Evolutionary conservation across 1,284 basidiomycete species (phyloP).

Genomic region (Grifola frondosa): DNA sequence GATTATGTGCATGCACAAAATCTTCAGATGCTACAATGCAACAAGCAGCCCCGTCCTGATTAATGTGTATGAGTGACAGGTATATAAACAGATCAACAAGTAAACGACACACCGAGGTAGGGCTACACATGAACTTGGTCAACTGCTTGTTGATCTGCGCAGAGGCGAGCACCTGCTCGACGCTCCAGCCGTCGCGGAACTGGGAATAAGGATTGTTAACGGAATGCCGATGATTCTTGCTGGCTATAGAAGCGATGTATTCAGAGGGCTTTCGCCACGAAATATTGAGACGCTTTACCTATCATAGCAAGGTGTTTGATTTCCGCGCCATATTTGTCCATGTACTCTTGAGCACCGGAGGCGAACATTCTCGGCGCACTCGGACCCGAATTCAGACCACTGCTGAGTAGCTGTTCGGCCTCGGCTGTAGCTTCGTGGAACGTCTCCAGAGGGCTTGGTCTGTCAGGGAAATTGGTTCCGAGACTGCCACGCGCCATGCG

Average conservation of each 20-base stretch:
- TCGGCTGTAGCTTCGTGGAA: slow-evolving; percentile 46
- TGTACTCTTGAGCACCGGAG: slow-evolving; percentile 80
- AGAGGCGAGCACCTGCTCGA: slow-evolving; percentile 66
- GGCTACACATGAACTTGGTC: slow-evolving; percentile 87
- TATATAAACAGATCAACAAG: neutral
- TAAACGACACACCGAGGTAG: slow-evolving; percentile 58
- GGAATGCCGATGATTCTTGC: slow-evolving; percentile 85
- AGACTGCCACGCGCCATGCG: slow-evolving; percentile 83
- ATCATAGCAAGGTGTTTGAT: slow-evolving; percentile 76
- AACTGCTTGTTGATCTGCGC: slow-evolving; percentile 72
- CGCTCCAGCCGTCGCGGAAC: slow-evolving; percentile 75
- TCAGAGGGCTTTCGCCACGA: neutral
- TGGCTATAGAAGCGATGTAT: slow-evolving; percentile 42
- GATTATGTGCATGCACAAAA: slow-evolving; percentile 73
- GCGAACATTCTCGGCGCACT: slow-evolving; percentile 74
- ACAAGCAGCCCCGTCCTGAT: slow-evolving; percentile 72
- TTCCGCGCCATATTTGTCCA: slow-evolving; percentile 70
- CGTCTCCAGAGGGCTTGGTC: slow-evolving; percentile 56
- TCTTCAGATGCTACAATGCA: slow-evolving; percentile 78
- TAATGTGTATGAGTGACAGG: neutral
- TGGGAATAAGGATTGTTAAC: slow-evolving; percentile 85
- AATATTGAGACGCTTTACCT: slow-evolving; percentile 45
- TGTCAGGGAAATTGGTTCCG: slow-evolving; percentile 69
- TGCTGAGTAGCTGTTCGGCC: slow-evolving; percentile 49
- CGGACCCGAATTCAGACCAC: slow-evolving; percentile 69